Evolutionary conservation across 129 eudicot species (phyloP), one percentile per base, ranked within the genome.

Genomic region (Escallonia herrerae): DNA sequence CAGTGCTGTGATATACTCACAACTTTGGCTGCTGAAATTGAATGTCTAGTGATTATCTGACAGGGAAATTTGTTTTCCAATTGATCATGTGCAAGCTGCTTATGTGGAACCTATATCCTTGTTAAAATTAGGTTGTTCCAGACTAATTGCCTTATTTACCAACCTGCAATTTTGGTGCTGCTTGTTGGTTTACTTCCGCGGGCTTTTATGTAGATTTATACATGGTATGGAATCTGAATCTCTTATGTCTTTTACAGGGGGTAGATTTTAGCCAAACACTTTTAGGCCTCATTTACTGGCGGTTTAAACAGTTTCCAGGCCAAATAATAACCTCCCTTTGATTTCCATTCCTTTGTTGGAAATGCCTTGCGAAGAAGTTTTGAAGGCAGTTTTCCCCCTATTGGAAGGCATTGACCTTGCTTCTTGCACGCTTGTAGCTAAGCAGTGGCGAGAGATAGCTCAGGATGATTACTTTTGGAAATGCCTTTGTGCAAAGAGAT

Each of bases 381-480:
- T 91, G 47, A 91, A 91, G 79, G 85, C 80, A 15, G 96, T 91
- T 11, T 87, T 91, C 62, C 97, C 97, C 2, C 76, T 82, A 42
- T 76, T 91, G 4, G 96, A 85, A 73, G 95, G 90, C 60, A 15
- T 71, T 22, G 97, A 91, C 59, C 90, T 91, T 44, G 97, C 83
- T 56, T 73, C 87, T 70, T 91, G 97, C 77, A 80, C 75, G 86
- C 56, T 40, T 10, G 97, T 91, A 49, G 80, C 88, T 64, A 91
- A 85, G 81, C 88, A 85, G 70, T 91, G 97, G 97, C 75, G 64
- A 66, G 86, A 80, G 39, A 61, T 87, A 56, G 96, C 96, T 56
- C 72, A 52, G 75, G 96, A 91, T 47, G 97, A 91, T 81, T 91
- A 82, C 71, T 77, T 87, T 22, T 91, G 97, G 97, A 91, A 87